A percentile compares a stretch with the other conserved stretches of the same genome.
Conservation (phyloP, 148 eudicot species). For the Chenopodium formosanum region DNA sequence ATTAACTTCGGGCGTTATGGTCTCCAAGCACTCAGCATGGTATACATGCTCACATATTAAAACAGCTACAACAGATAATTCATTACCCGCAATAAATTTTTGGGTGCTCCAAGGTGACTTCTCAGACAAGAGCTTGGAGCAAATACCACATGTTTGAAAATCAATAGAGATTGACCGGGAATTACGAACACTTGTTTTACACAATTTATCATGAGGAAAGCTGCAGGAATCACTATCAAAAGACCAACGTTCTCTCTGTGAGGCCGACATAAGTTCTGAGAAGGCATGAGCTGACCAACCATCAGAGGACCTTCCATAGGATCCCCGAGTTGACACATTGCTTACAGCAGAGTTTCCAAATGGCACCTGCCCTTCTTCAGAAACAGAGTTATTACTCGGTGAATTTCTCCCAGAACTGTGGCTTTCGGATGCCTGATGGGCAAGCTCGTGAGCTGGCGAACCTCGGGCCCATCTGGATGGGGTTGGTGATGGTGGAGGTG, state of each 20-base stretch:
- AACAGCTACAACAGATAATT: constrained; percentile 74
- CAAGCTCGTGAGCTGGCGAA: constrained; percentile 53
- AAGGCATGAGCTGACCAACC: constrained; percentile 74
- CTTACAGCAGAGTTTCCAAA: constrained; percentile 45
- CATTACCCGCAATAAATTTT: constrained; percentile 60
- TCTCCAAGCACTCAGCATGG: constrained; percentile 93
- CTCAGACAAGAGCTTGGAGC: constrained; percentile 73
- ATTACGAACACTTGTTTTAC: constrained; percentile 40
- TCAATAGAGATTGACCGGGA: constrained; percentile 49
- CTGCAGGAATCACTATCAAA: constrained; percentile 71
- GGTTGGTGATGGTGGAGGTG: constrained; percentile 50
- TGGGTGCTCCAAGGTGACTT: constrained; percentile 72
- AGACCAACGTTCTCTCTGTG: constrained; percentile 74
- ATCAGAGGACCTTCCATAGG: constrained; percentile 78
- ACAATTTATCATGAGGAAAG: constrained; percentile 47
- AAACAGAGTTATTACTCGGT: constrained; percentile 47
- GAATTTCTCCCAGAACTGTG: constrained; percentile 66
- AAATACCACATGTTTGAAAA: constrained; percentile 70
- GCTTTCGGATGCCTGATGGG: constrained; percentile 61
- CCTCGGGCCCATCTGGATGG: constrained; percentile 53
- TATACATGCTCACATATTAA: constrained; percentile 86
- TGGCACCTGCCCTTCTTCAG: constrained; percentile 48
- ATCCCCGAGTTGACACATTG: constrained; percentile 63
- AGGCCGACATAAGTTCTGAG: constrained; percentile 60
- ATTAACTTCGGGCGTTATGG: constrained; percentile 69